Percentiles rank a stretch among this genome's conserved stretches.
Evolutionary conservation across 768 basidiomycete genomes (phyloP).

Genomic region (Leccinum sublutescens): DNA sequence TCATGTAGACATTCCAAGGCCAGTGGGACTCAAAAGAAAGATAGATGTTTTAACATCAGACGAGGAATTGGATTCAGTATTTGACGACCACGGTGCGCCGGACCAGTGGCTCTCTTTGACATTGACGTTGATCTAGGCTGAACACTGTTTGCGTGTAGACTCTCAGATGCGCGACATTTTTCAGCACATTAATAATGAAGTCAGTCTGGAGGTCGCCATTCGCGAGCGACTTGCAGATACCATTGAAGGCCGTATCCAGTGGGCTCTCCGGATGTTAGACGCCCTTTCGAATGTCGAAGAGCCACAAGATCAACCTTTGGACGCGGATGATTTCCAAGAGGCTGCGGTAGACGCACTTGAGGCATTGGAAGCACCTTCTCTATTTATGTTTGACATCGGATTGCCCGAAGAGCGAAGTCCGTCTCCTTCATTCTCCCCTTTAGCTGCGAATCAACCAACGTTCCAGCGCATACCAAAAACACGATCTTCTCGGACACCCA

Average conservation of each 20-base stretch:
- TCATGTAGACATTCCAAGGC: slow-evolving; percentile 15
- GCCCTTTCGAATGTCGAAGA: slow-evolving; percentile 26
- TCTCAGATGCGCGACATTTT: slow-evolving; percentile 11
- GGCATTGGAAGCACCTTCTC: slow-evolving; percentile 38
- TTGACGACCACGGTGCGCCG: slow-evolving; percentile 19
- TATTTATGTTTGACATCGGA: slow-evolving; percentile 34
- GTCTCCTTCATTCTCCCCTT: slow-evolving; percentile 22
- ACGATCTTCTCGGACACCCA: slow-evolving; percentile 28
- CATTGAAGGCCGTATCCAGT: slow-evolving; percentile 44
- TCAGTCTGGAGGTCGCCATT: slow-evolving; percentile 44
- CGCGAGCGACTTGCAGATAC: slow-evolving; percentile 41
- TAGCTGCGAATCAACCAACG: slow-evolving; percentile 10
- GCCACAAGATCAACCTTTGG: slow-evolving; percentile 15
- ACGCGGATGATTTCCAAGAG: slow-evolving; percentile 36
- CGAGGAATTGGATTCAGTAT: slow-evolving; percentile 11
- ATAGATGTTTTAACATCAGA: slow-evolving; percentile 6
- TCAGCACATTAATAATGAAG: slow-evolving; percentile 34
- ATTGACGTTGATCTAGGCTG: not conserved
- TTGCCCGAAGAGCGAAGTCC: slow-evolving; percentile 23
- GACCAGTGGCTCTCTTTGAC: not conserved
- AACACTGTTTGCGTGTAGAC: slow-evolving; percentile 9
- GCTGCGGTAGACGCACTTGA: slow-evolving; percentile 45
- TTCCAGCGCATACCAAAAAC: slow-evolving; percentile 24
- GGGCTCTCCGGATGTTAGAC: slow-evolving; percentile 43
- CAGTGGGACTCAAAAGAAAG: slow-evolving; percentile 12